Conservation (phyloP, 2,329 filamentous ascomycete genomes). For the Paraphoma chrysanthemicola region DNA sequence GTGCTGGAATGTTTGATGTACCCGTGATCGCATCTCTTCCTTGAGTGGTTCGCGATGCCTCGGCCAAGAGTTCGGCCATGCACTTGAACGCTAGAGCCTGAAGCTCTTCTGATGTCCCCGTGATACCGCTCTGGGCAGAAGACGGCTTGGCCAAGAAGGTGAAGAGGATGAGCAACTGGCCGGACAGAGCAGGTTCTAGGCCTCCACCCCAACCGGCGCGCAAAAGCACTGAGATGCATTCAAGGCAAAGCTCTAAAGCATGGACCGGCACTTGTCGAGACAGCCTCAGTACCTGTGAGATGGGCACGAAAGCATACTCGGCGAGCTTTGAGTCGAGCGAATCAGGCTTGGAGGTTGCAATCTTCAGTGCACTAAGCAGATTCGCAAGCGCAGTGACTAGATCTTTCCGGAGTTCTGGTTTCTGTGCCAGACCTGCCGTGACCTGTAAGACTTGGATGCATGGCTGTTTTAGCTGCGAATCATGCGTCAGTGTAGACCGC, state of each 20-base stretch:
- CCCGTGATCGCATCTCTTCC: constrained; percentile 60
- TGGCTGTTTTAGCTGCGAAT: constrained; percentile 60
- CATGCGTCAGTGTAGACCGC: constrained; percentile 2
- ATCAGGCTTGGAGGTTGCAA: constrained; percentile 41
- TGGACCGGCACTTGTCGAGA: constrained; percentile 74
- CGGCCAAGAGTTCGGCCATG: constrained; percentile 69
- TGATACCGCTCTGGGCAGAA: constrained; percentile 57
- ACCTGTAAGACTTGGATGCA: constrained; percentile 66
- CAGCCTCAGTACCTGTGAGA: constrained; percentile 83
- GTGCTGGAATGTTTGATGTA: constrained; percentile 71
- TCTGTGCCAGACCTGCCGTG: constrained; percentile 58
- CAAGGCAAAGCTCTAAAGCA: constrained; percentile 76
- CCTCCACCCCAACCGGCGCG: constrained; percentile 78
- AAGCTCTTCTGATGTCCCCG: constrained; percentile 73
- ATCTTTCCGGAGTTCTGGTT: constrained; percentile 53
- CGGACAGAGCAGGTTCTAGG: constrained; percentile 74
- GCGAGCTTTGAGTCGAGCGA: constrained; percentile 80
- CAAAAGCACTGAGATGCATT: constrained; percentile 77
- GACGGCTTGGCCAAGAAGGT: constrained; percentile 80
- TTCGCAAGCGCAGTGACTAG: constrained; percentile 57
- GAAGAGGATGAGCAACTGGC: constrained; percentile 84
- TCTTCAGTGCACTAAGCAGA: constrained; percentile 52
- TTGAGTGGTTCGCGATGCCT: constrained; percentile 59
- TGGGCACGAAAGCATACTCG: constrained; percentile 93
- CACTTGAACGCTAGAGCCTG: constrained; percentile 74